Percentiles rank a stretch among this genome's conserved stretches.
Evolutionary conservation across 371 early-diverging fungal genomes (phyloP).

Genomic region (Syncephalis fuscata): DNA sequence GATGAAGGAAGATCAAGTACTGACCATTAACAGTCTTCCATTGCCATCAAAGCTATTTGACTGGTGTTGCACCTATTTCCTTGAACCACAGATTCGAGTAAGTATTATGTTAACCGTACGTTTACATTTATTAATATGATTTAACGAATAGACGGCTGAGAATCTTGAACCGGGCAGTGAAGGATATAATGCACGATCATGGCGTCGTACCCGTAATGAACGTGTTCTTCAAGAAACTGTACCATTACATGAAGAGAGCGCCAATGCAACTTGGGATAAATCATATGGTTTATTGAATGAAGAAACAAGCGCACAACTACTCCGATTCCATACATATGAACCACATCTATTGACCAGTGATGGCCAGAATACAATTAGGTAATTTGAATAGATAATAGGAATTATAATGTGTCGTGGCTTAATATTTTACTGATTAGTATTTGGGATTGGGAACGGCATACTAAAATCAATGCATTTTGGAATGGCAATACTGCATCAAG

Average conservation of each 20-base stretch:
- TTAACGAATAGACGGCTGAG: conserved; percentile 28
- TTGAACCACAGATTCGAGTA: conserved; percentile 69
- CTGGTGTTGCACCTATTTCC: conserved; percentile 76
- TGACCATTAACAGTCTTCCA: conserved; percentile 13
- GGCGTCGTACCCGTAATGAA: conserved; percentile 58
- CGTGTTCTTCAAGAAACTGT: conserved; percentile 39
- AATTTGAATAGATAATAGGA: too few species aligned
- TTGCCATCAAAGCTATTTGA: conserved; percentile 53
- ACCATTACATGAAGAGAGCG: conserved; percentile 23
- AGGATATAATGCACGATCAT: conserved; percentile 55
- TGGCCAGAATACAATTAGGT: conserved; percentile 36
- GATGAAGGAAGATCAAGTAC: too few species aligned
- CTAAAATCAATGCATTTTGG: conserved; percentile 43
- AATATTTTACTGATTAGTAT: conserved; percentile 22
- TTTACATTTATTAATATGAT: not conserved
- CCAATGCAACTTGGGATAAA: conserved; percentile 40
- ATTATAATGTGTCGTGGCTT: too few species aligned
- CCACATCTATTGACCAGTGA: conserved; percentile 58
- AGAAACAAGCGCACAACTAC: conserved; percentile 30
- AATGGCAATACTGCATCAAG: conserved; percentile 44
- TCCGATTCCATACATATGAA: conserved; percentile 62
- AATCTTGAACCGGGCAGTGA: conserved; percentile 71
- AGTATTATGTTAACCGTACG: conserved; percentile 17
- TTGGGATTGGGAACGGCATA: conserved; percentile 56
- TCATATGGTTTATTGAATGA: conserved; percentile 33